These are phyloP conservation scores for Penicillium steckii DNA, from an alignment of 495 filamentous ascomycete genomes.

Conservation along the genomic window DNA sequence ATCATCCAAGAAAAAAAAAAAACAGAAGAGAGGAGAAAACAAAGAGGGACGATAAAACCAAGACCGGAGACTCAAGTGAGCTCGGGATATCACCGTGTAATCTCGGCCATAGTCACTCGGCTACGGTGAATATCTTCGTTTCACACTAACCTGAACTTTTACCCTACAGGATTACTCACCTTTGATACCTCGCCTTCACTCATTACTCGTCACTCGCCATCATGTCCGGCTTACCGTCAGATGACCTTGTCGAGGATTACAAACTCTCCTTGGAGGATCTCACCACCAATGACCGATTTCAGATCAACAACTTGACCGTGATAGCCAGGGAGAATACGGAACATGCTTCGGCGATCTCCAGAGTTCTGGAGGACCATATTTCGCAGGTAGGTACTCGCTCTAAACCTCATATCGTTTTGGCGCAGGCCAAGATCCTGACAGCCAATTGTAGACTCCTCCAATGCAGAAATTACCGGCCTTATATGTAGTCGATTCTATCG, in stretches of 20 bases:
- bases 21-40: slow-evolving; percentile 17
- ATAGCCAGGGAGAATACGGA: slow-evolving; percentile 96
- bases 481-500: slow-evolving; percentile 97
- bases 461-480: slow-evolving; percentile 85
- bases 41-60: slow-evolving; percentile 5
- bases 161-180: neutral
- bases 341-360: slow-evolving; percentile 87
- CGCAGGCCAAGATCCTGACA: slow-evolving; percentile 31
- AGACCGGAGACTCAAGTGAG: slow-evolving; percentile 2
- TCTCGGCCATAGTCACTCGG: neutral
- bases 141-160: slow-evolving; percentile 3
- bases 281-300: slow-evolving; percentile 80
- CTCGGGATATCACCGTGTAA: neutral
- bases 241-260: slow-evolving; percentile 94
- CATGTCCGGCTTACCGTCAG: slow-evolving; percentile 75
- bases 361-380: slow-evolving; percentile 88
- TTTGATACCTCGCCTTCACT: slow-evolving; percentile 1
- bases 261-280: slow-evolving; percentile 89
- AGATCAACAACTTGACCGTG: slow-evolving; percentile 92
- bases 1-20: slow-evolving; percentile 11
- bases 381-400: slow-evolving; percentile 67
- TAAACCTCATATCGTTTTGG: neutral
- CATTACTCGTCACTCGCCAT: slow-evolving; percentile 29
- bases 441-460: slow-evolving; percentile 68
- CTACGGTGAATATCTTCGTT: neutral